Evolutionary conservation across 345 rosid species (phyloP).

Genomic region (Syzygium jambos): DNA sequence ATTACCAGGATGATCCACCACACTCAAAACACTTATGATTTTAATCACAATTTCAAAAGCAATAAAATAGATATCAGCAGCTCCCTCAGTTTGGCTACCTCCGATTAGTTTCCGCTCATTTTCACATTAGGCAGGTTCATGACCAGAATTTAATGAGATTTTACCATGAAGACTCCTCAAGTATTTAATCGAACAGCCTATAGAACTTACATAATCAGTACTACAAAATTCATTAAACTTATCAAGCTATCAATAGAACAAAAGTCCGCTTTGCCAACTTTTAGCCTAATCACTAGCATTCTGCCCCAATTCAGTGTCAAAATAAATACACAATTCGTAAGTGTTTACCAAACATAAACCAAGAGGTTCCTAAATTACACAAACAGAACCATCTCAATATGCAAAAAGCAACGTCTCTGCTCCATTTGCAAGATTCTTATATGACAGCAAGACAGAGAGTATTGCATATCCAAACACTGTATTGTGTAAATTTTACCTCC

Average conservation of each 20-base stretch:
- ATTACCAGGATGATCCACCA: not conserved
- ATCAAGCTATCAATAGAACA: not conserved
- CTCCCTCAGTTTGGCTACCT: not conserved
- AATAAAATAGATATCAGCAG: not conserved
- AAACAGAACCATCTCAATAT: not conserved
- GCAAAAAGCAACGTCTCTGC: not conserved
- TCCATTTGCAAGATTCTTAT: not conserved
- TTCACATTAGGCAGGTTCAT: not conserved
- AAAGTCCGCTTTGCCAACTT: not conserved
- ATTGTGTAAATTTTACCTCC: conserved; percentile 47
- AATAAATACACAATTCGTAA: not conserved
- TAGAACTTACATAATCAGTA: not conserved
- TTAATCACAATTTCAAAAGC: not conserved
- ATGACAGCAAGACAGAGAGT: not conserved
- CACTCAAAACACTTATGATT: not conserved
- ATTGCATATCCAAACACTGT: not conserved
- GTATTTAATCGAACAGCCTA: not conserved
- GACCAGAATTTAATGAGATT: not conserved
- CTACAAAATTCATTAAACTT: not conserved
- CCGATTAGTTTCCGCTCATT: not conserved
- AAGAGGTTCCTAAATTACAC: not conserved
- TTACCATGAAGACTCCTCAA: not conserved
- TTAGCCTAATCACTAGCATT: not conserved
- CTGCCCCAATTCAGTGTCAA: not conserved
- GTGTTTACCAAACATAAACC: not conserved